Evolutionary conservation across 495 filamentous ascomycete genomes (phyloP), one percentile per base, ranked within the genome.

Genomic region (Neurospora sp.): DNA sequence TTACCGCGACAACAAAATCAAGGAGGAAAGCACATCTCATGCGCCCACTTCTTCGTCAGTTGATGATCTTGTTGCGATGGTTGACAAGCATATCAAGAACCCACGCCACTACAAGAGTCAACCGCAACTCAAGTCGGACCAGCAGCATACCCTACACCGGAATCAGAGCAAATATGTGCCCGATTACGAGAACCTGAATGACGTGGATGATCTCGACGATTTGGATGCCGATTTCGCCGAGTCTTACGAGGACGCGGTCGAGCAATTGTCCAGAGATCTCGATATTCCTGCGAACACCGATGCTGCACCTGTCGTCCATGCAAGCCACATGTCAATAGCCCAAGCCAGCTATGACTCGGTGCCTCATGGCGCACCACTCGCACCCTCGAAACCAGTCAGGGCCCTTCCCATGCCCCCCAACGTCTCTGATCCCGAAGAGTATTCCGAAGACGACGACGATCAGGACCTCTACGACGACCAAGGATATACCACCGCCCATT

Each of bases 381-480:
- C 72, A 76, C n/a, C 65, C 74, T 20, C 69, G 2, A 65, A 74
- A 10, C 41, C 37, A 20, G 22, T 68, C 42, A 80, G 76, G 74
- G 72, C 72, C 5, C 73, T 73, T n/a, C 74, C 74, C 7, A 74
- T 76, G 31, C 53, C 73, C 20, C 65, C 72, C 39, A 65, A 39
- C 6, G 14, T 53, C n/a, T 84, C 86, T 2, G 92, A 93, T 71
- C 82, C 86, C 4, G 91, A 93, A 75, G 90, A 93, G 75, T 93
- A 89, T 77, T 92, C 89, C 88, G 91, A 92, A 31, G 90, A 93
- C 39, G 90, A 91, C 18, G 91, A 94, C 8, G 88, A 90, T 9
- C 90, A 92, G 41, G 91, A 92, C 71, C 89, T 90, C 75, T 92
- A 92, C 72, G 91, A 93, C n/a, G 92, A 93, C 10, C 91, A 93